Evolutionary conservation across 2,329 filamentous ascomycete species (phyloP).

Genomic region (Xylariaceae sp.): DNA sequence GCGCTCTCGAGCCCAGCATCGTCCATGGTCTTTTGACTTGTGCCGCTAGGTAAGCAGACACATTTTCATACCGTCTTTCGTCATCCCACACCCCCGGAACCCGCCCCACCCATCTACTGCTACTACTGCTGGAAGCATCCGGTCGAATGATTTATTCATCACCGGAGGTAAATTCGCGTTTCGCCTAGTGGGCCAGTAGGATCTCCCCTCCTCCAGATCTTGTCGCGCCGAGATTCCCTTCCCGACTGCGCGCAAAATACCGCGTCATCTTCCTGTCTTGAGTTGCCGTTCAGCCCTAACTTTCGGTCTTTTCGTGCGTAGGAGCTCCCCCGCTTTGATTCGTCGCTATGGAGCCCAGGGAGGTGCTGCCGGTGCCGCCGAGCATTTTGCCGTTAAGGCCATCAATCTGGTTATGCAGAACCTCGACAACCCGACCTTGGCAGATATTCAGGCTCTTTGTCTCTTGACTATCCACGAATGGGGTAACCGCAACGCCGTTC

Average conservation of each 20-base stretch:
- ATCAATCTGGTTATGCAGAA: slow-evolving; percentile 60
- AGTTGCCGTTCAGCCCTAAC: slow-evolving; percentile 18
- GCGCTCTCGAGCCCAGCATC: slow-evolving; percentile 57
- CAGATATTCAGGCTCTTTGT: slow-evolving; percentile 64
- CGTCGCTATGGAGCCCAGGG: slow-evolving; percentile 60
- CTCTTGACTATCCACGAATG: slow-evolving; percentile 65
- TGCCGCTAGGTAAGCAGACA: slow-evolving; percentile 55
- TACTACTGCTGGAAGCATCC: slow-evolving; percentile 24
- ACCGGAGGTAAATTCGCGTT: slow-evolving; percentile 27
- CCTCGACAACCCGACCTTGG: slow-evolving; percentile 60
- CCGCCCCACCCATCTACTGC: slow-evolving; percentile 22
- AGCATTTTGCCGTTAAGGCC: slow-evolving; percentile 62
- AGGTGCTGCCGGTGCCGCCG: slow-evolving; percentile 55
- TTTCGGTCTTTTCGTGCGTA: slow-evolving; percentile 32
- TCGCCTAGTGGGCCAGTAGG: slow-evolving; percentile 26
- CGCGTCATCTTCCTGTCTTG: slow-evolving; percentile 1
- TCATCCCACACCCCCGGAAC: slow-evolving; percentile 12
- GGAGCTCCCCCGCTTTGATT: slow-evolving; percentile 59
- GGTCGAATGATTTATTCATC: slow-evolving; percentile 28
- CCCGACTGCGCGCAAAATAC: slow-evolving; percentile 17
- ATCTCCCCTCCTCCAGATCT: slow-evolving; percentile 7
- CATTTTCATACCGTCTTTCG: slow-evolving; percentile 15
- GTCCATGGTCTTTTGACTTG: slow-evolving; percentile 61
- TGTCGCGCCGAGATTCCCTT: slow-evolving; percentile 16
- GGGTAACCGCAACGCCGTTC: slow-evolving; percentile 63